phyloP scores from a whole-genome alignment of 2,329 filamentous ascomycete genomes.

The Alternaria angustiovoidea region DNA sequence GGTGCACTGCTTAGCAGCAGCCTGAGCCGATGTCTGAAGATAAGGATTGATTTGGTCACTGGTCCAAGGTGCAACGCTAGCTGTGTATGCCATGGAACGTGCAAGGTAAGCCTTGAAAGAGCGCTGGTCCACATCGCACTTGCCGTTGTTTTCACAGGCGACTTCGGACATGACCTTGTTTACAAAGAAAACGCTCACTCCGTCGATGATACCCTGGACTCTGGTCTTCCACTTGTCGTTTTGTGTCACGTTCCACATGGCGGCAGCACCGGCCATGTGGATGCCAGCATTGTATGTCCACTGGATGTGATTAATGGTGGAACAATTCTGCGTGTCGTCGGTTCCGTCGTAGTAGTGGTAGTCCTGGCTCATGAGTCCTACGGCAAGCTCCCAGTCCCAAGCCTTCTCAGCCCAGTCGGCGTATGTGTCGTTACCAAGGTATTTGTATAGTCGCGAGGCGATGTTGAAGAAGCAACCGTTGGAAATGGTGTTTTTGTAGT shows the following conservation, averaged over 20 bases:
- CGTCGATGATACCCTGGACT: slow-evolving; percentile 47
- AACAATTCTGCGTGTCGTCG: slow-evolving; percentile 55
- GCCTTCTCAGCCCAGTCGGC: slow-evolving; percentile 69
- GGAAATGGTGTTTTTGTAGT: slow-evolving; percentile 83
- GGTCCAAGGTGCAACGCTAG: slow-evolving; percentile 51
- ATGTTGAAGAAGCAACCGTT: slow-evolving; percentile 87
- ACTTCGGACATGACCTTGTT: slow-evolving; percentile 58
- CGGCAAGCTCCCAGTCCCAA: slow-evolving; percentile 64
- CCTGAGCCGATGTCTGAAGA: slow-evolving; percentile 62
- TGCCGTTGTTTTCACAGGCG: slow-evolving; percentile 56
- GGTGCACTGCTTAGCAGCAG: slow-evolving; percentile 64
- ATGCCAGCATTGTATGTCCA: slow-evolving; percentile 60
- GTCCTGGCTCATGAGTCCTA: slow-evolving; percentile 60
- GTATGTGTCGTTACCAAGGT: slow-evolving; percentile 66
- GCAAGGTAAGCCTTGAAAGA: slow-evolving; percentile 57
- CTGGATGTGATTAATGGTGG: slow-evolving; percentile 54
- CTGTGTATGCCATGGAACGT: slow-evolving; percentile 54
- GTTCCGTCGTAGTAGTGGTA: slow-evolving; percentile 58
- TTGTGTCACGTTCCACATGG: slow-evolving; percentile 56
- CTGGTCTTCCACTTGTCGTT: slow-evolving; percentile 43
- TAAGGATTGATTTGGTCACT: slow-evolving; percentile 57
- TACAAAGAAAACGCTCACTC: slow-evolving; percentile 55
- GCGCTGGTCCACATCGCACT: slow-evolving; percentile 58
- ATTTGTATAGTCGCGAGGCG: slow-evolving; percentile 75
- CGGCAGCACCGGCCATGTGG: slow-evolving; percentile 57